Conservation (phyloP, 2,329 filamentous ascomycete genomes). For the Cercospora janseana region DNA sequence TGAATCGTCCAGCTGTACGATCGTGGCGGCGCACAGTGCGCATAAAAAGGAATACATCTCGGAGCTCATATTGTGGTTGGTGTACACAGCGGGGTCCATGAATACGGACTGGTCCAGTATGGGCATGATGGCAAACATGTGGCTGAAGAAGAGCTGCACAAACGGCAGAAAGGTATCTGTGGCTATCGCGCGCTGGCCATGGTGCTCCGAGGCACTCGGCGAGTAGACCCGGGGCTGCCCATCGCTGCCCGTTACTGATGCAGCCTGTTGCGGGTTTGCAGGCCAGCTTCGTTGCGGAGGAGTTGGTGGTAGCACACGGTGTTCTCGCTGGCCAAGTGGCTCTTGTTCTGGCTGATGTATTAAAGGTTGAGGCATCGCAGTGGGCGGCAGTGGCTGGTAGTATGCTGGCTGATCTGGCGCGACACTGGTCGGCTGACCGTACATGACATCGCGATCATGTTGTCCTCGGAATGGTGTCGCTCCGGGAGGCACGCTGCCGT, state of each 20-base stretch:
- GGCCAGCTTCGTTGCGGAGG: conserved; percentile 24
- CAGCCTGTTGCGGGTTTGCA: conserved; percentile 17
- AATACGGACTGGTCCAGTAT: conserved; percentile 36
- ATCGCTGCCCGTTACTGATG: conserved; percentile 27
- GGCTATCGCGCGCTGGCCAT: conserved; percentile 26
- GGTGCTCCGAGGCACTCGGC: conserved; percentile 25
- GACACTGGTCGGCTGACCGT: conserved; percentile 24
- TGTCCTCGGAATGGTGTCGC: conserved; percentile 15
- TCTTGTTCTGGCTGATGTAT: conserved; percentile 10
- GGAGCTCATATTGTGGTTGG: conserved; percentile 25
- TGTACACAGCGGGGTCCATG: conserved; percentile 33
- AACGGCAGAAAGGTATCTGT: conserved; percentile 36
- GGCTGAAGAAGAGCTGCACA: conserved; percentile 37
- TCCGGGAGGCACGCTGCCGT: conserved; percentile 17
- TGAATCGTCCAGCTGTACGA: conserved; percentile 38
- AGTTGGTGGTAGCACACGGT: conserved; percentile 11
- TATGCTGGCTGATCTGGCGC: conserved; percentile 28
- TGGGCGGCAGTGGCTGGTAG: conserved; percentile 23
- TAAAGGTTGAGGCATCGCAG: conserved; percentile 19
- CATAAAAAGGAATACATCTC: conserved; percentile 38
- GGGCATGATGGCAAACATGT: conserved; percentile 41
- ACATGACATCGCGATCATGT: conserved; percentile 12
- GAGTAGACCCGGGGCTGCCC: conserved; percentile 24
- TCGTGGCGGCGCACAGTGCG: conserved; percentile 36
- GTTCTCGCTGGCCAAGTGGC: conserved; percentile 15